Conservation (phyloP, 2,329 filamentous ascomycete species). For the Penicillium vulpinum region DNA sequence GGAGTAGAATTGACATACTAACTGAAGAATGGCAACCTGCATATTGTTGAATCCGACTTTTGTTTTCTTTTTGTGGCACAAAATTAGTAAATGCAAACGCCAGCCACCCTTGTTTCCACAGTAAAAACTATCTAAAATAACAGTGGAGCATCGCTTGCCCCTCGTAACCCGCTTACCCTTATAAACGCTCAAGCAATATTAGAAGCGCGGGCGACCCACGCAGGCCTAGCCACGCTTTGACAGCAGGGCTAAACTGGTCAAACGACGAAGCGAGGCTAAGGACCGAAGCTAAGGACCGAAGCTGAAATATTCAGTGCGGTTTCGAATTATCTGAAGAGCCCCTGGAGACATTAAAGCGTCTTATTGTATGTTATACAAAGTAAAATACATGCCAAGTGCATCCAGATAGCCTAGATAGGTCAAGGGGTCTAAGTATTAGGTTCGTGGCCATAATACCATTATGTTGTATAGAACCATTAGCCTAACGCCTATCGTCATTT, state of each 20-base stretch:
- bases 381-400: constrained; percentile 8
- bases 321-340: neutral
- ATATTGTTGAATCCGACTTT: neutral
- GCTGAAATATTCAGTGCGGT: neutral
- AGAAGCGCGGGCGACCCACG: constrained; percentile 8
- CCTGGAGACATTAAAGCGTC: neutral
- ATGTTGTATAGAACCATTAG: neutral
- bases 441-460: neutral
- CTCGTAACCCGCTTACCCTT: neutral
- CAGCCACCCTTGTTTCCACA: neutral
- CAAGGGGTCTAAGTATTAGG: neutral
- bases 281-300: too few relatives aligned
- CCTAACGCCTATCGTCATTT: neutral
- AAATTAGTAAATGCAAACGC: neutral
- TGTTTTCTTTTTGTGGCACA: neutral
- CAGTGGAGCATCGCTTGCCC: neutral
- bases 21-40: neutral
- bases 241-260: constrained; percentile 9
- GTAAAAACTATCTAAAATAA: neutral
- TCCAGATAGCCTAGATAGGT: neutral
- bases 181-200: neutral
- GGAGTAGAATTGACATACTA: neutral
- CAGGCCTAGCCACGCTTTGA: constrained; percentile 5
- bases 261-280: constrained; percentile 17
- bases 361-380: too few relatives aligned